phyloP scores from a whole-genome alignment of 179 eudicot species.

The Nepenthes alata region DNA sequence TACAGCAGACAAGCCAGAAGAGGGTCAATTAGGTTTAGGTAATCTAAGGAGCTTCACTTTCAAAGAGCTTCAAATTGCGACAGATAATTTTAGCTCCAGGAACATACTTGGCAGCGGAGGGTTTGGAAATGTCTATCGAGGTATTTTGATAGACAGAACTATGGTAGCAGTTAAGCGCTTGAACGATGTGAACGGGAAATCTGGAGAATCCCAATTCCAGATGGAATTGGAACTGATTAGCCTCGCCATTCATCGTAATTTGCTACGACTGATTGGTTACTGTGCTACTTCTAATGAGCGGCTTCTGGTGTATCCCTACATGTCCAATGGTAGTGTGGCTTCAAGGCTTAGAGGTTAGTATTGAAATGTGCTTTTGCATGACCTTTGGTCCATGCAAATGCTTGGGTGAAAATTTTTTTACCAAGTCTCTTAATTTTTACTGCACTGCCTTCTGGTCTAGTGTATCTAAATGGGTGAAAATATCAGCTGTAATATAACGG shows the following conservation, averaged over 20 bases:
- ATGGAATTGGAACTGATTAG: conserved; percentile 82
- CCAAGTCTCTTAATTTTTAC: no score
- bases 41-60: conserved; percentile 61
- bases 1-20: conserved; percentile 55
- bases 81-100: conserved; percentile 73
- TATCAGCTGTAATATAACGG: no score
- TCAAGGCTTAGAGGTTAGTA: conserved; percentile 72
- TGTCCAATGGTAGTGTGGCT: conserved; percentile 92
- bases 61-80: conserved; percentile 62
- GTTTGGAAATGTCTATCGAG: conserved; percentile 80
- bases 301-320: conserved; percentile 78
- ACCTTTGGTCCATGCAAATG: no score
- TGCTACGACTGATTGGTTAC: conserved; percentile 65
- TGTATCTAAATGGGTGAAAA: no score
- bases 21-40: conserved; percentile 48
- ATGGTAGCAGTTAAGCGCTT: conserved; percentile 76
- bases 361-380: not conserved
- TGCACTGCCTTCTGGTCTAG: no score
- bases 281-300: conserved; percentile 66
- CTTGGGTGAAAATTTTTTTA: no score
- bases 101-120: conserved; percentile 89
- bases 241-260: conserved; percentile 70
- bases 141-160: conserved; percentile 55
- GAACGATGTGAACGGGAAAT: conserved; percentile 56
- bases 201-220: conserved; percentile 70